Evolutionary conservation across 73 alveolate species (phyloP), one percentile per base, ranked within the genome.

Genomic region (Paramecium sexaurelia): DNA sequence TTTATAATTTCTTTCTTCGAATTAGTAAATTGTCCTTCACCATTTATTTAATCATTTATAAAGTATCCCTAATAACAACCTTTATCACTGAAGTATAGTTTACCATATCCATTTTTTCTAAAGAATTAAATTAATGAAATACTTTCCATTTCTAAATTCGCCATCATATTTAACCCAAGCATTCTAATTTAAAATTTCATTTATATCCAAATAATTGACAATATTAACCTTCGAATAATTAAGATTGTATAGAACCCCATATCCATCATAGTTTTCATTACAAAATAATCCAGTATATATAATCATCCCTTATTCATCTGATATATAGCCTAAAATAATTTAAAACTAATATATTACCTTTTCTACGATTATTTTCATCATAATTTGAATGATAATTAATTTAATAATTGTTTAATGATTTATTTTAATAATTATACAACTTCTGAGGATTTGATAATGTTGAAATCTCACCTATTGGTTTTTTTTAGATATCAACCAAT

Each of bases 151-250:
- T 26, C 7, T 61, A 26, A 61, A 26, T 61, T 61, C 29, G 6
- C 83, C 83, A 61, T 61, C 83, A 61, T 61, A 61, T 61, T 61
- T 26, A 61, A 61, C 43, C 43, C 43, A 29, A 6, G 47, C 83
- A 22, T 61, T 56, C 37, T 8, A 17, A 56, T 17, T 51, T n/a
- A 17, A 3, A 2, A 29, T 11, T 51, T 15, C 9, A 17, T 51
- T 51, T n/a, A 51, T 0, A 51, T 51, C 15, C 32, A 51, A 2
- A 51, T 15, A 29, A 51, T 51, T 20, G 6, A 51, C 67, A 15
- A 51, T 3, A 51, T 51, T 20, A 51, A 51, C 17, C 27, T n/a
- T 17, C 17, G 15, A 19, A n/a, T 15, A n/a, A 51, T 51, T 8
- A 51, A 51, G 29, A 17, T 51, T 51, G 13, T 51, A 17, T 5